Evolutionary conservation across 805 yeast genomes (phyloP).

Genomic region (Lachancea quebecensis): DNA sequence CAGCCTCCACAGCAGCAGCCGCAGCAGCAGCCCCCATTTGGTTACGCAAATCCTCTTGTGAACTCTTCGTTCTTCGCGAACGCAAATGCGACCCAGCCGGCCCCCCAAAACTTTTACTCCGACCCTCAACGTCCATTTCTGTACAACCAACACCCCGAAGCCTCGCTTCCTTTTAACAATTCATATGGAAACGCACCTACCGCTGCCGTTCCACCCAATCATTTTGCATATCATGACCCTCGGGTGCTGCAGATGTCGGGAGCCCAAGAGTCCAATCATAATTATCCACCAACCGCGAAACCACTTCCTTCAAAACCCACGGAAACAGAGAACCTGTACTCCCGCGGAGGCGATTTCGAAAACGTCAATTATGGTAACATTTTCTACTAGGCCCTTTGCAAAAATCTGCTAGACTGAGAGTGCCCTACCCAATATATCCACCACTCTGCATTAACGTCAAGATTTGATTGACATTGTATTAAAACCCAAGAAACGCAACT

Average conservation of each 20-base stretch:
- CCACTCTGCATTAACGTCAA: constrained; percentile 3
- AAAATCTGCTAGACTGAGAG: constrained; percentile 1
- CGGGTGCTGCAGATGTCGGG: constrained; percentile 6
- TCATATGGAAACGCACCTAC: constrained; percentile 1
- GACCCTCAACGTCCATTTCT: constrained; percentile 1
- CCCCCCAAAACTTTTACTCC: background rate
- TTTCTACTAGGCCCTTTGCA: constrained; percentile 1
- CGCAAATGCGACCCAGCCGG: background rate
- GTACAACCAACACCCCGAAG: constrained; percentile 4
- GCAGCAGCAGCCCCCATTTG: background rate
- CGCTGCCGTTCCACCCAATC: constrained; percentile 2
- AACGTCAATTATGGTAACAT: constrained; percentile 2
- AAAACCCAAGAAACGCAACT: constrained; percentile 6
- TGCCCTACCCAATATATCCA: background rate
- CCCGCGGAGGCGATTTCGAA: constrained; percentile 1
- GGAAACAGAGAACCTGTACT: background rate
- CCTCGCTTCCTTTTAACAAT: background rate
- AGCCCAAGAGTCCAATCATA: constrained; percentile 1
- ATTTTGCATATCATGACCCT: constrained; percentile 6
- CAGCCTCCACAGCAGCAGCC: constrained; percentile 1
- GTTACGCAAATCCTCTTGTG: constrained; percentile 2
- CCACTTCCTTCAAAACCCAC: background rate
- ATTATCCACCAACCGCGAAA: background rate
- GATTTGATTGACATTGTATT: constrained; percentile 7
- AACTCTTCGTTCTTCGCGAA: background rate